Percentiles rank a stretch among this genome's conserved stretches.
Evolutionary conservation across 495 filamentous ascomycete genomes (phyloP).

Genomic region (Tuber melanosporum): DNA sequence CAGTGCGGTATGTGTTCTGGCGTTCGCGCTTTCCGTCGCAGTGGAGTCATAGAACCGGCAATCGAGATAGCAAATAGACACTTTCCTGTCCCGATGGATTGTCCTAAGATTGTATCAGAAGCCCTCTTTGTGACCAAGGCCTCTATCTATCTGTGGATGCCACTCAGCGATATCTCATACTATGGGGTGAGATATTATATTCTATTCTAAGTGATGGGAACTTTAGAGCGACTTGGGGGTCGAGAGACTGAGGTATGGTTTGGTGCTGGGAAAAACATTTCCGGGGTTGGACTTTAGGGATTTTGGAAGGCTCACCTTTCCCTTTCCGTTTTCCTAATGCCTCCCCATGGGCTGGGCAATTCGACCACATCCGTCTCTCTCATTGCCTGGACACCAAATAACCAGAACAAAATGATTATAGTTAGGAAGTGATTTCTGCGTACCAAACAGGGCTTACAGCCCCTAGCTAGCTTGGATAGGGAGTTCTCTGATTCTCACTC

Average conservation of each 20-base stretch:
- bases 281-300: not conserved
- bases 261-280: not conserved
- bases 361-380: too few relatives aligned
- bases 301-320: not conserved
- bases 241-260: not conserved
- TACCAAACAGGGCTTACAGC: too few relatives aligned
- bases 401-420: not conserved
- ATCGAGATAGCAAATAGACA: not conserved
- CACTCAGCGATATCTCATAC: not conserved
- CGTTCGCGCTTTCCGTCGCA: too few relatives aligned
- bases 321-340: not conserved
- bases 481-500: not conserved
- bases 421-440: not conserved
- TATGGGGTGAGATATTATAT: not conserved
- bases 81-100: not conserved
- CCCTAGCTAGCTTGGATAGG: not conserved
- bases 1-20: too few relatives aligned
- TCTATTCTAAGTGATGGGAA: not conserved
- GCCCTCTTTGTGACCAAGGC: not conserved
- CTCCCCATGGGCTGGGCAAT: not conserved
- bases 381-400: not conserved
- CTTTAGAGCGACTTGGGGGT: not conserved
- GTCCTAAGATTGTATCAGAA: not conserved
- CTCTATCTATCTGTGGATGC: not conserved
- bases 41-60: too few relatives aligned